Conservation (phyloP, 805 yeast species). For the Candida coquimbonensis region DNA sequence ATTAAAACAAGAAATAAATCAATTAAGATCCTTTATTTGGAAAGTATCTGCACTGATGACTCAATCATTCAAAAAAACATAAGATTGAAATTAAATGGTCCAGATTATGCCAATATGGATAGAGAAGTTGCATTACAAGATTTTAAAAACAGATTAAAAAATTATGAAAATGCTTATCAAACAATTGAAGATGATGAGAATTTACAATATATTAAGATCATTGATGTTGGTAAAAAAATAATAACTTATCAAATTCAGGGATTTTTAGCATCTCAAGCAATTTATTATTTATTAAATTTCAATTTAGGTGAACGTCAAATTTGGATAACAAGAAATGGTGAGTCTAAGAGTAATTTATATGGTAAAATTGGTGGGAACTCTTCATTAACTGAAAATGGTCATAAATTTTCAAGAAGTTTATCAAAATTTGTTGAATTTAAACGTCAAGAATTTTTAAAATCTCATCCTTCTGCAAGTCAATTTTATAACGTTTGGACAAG, state of each 20-base stretch:
- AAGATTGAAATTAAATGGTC: constrained; percentile 81
- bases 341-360: constrained; percentile 71
- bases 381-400: constrained; percentile 69
- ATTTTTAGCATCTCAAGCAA: constrained; percentile 87
- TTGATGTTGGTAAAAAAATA: constrained; percentile 90
- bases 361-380: constrained; percentile 95
- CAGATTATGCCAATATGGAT: constrained; percentile 85
- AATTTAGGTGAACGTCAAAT: constrained; percentile 85
- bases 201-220: constrained; percentile 87
- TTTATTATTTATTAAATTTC: constrained; percentile 82
- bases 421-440: constrained; percentile 68
- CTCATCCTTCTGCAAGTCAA: constrained; percentile 2
- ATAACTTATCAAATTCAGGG: constrained; percentile 87
- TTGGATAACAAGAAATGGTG: constrained; percentile 95
- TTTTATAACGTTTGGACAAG: constrained; percentile 86
- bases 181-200: constrained; percentile 75
- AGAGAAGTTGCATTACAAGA: constrained; percentile 72
- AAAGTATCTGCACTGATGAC: constrained; percentile 80
- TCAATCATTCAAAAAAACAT: constrained; percentile 77
- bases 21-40: constrained; percentile 76
- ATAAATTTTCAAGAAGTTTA: constrained; percentile 64
- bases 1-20: constrained; percentile 52
- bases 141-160: constrained; percentile 70
- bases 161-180: constrained; percentile 86
- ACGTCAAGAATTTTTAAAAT: constrained; percentile 46